Conservation (phyloP, 2,329 filamentous ascomycete genomes). For the Fusarium phyllophilum region DNA sequence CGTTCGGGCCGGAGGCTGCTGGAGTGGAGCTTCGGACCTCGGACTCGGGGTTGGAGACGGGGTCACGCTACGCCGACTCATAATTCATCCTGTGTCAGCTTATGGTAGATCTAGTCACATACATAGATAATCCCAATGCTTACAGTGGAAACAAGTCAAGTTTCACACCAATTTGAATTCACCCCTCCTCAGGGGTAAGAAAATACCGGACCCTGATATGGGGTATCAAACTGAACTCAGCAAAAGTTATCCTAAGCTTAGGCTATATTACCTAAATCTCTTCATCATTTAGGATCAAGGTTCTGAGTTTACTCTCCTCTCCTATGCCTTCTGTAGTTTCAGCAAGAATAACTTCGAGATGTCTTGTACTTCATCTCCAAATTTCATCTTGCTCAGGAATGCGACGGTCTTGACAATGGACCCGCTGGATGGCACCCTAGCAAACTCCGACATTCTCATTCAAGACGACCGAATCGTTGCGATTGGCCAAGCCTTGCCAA, state of each 20-base stretch:
- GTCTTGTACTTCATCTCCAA: background rate
- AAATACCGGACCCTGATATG: too few relatives aligned
- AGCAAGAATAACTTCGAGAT: background rate
- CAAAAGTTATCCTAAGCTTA: too few relatives aligned
- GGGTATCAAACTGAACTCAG: too few relatives aligned
- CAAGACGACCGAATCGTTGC: background rate
- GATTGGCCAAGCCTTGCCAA: background rate
- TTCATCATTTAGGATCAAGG: too few relatives aligned
- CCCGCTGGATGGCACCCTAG: background rate
- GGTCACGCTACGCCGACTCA: background rate
- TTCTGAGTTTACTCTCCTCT: too few relatives aligned
- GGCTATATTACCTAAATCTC: too few relatives aligned
- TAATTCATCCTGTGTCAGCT: too few relatives aligned
- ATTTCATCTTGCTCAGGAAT: background rate
- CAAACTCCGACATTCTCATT: background rate
- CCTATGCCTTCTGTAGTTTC: too few relatives aligned
- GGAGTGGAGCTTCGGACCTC: background rate
- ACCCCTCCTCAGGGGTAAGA: too few relatives aligned
- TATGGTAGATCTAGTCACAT: background rate
- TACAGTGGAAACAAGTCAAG: accelerated
- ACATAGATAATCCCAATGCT: background rate
- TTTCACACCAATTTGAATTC: accelerated
- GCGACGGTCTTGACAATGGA: background rate
- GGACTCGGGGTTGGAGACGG: background rate
- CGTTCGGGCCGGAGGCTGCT: background rate